Evolutionary conservation across 2,329 filamentous ascomycete species (phyloP), one percentile per base, ranked within the genome.

Genomic region (Verticillium klebahnii): DNA sequence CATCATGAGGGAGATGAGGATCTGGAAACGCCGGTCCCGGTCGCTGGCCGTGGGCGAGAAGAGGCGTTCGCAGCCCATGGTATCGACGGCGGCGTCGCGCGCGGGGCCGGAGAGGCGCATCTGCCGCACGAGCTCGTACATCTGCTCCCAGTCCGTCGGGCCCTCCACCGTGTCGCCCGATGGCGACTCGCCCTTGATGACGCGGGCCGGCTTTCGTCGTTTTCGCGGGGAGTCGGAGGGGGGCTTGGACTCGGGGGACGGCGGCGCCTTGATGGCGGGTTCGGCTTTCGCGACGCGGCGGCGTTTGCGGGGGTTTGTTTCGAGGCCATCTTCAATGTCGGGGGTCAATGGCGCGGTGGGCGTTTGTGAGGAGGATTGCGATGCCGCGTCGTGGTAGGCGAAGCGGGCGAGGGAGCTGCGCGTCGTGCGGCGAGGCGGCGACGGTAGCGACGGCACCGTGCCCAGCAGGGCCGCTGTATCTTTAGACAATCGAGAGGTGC

Each of bases 11-110:
- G 93, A 86, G 45, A 96, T 82, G 34, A 97, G 84, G 3, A 92
- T 96, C 70, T 97, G 93, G 69, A 96, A 93, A 7, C 93, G 85
- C 72, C 87, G 87, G 70, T 85, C 84, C 62, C 77, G 79, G 31
- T 79, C 72, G 62, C 77, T 80, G 12, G 83, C 81, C 1, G 69
- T 74, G 17, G 77, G 73, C 57, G 82, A 77, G 2, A 90, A 91
- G 11, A 95, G 81, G 8, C 85, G 85, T 75, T 93, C 93, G 75
- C 95, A 99, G 12, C 95, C 95, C 93, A 98, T 97, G 0, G 94
- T 98, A 74, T 99, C 95, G 12, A 99, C 95, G 0, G 94, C 91
- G 1, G 95, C 95, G 84, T 90, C 75, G 79, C 84, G 72, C 72
- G 90, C 77, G 77, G 76, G 70, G 3, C 81, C 82, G 0, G 77